Evolutionary conservation across 352 stramenopile genomes (phyloP), one percentile per base, ranked within the genome.

Genomic region (Phytophthora meadii): DNA sequence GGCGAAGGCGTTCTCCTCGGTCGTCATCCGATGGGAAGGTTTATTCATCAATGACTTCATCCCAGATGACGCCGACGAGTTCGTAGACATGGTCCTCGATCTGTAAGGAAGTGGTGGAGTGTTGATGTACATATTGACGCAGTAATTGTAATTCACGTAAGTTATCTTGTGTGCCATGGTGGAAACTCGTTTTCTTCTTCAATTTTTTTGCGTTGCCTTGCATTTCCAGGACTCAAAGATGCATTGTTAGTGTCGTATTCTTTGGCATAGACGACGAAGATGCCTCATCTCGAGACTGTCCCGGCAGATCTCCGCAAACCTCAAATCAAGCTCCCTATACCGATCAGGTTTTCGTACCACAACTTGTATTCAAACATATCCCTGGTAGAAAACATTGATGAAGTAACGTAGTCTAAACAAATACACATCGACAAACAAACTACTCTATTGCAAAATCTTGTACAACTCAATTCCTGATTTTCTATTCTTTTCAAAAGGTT

Each of bases 11-110:
- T 86, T 87, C 49, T 81, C 81, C 51, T 88, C 81, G 12, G 81
- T 90, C 27, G 81, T 90, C 54, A 71, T 90, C 41, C 79, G 81
- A 47, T 90, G 81, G 81, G 81, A 90, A 50, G 74, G 75, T 37
- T 65, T 90, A 24, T 90, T 90, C 60, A 83, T 90, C 55, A 88
- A 88, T 65, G 81, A 90, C 63, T 90, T 77, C 54, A 81, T 90
- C 14, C 49, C 61, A 22, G 68, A 68, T 22, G 73, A 79, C 27
- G 68, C 65, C 28, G 56, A 66, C 49, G 70, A 56, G 15, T 74
- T 84, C 37, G 61, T 52, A 1, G 72, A 82, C 24, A 84, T 84
- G 61, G 76, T 82, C 36, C 66, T 83, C 5, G 68, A 79, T 41
- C 58, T 82, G 19, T 73, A 41, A 65, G 22, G 32, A 11, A n/a